These are phyloP conservation scores for Alopecurus myosuroides DNA, from an alignment of 176 grass and related monocot species.

Conservation along the genomic window DNA sequence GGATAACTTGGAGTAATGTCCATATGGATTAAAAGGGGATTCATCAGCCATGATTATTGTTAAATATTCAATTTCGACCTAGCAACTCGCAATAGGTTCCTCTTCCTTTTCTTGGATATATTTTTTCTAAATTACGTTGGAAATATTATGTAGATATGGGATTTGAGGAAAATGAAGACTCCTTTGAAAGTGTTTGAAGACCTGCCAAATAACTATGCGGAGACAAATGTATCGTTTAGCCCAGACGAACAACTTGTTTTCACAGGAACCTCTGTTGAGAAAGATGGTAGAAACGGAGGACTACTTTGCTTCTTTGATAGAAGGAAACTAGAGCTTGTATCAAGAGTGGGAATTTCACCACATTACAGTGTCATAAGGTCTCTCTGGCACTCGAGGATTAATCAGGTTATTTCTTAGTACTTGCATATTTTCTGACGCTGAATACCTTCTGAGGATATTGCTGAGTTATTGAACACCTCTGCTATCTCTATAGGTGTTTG, in stretches of 20 bases:
- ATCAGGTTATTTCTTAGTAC: conserved; percentile 53
- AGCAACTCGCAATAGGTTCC: neutral
- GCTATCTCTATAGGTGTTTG: conserved; percentile 68
- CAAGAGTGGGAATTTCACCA: conserved; percentile 87
- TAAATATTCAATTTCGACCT: neutral
- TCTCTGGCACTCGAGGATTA: conserved; percentile 89
- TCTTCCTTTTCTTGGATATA: conserved; percentile 11
- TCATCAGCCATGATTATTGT: neutral
- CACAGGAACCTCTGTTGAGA: conserved; percentile 94
- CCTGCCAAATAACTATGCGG: conserved; percentile 85
- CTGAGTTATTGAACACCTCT: neutral
- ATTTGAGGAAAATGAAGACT: conserved; percentile 71
- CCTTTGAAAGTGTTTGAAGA: conserved; percentile 86
- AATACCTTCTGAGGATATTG: conserved; percentile 19
- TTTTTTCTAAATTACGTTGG: conserved; percentile 23
- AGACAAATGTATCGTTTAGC: conserved; percentile 89
- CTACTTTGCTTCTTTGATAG: conserved; percentile 96
- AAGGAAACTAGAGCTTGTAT: conserved; percentile 91
- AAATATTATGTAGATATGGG: conserved; percentile 71
- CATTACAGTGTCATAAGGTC: conserved; percentile 76
- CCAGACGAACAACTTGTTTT: conserved; percentile 91
- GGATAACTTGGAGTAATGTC: neutral
- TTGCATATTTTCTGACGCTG: neutral
- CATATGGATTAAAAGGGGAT: neutral
- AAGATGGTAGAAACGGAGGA: conserved; percentile 72